These are phyloP conservation scores for Cytauxzoon felis DNA, from an alignment of 169 alveolate species.

Conservation along the genomic window DNA sequence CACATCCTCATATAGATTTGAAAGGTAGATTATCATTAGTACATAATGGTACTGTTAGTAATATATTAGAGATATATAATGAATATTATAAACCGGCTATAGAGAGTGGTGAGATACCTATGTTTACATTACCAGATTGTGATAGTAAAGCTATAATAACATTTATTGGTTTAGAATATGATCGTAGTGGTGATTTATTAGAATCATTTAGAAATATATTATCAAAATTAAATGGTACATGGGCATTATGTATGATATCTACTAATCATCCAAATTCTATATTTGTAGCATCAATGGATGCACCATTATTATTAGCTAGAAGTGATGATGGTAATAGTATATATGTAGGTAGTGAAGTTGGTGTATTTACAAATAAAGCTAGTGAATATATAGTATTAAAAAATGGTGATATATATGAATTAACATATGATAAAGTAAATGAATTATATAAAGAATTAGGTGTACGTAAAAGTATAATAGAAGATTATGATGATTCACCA, in stretches of 20 bases:
- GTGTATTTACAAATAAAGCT: conserved; percentile 89
- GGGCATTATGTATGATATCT: conserved; percentile 90
- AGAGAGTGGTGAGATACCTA: conserved; percentile 9
- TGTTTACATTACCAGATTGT: conserved; percentile 77
- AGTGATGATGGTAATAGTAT: conserved; percentile 74
- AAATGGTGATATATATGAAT: conserved; percentile 55
- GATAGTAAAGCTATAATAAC: conserved; percentile 97
- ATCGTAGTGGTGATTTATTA: conserved; percentile 74
- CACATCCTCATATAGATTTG: conserved; percentile 96
- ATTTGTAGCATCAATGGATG: conserved; percentile 89
- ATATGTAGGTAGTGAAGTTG: conserved; percentile 89
- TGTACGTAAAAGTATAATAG: conserved; percentile 31
- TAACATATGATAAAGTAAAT: conserved; percentile 45
- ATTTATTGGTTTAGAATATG: conserved; percentile 85
- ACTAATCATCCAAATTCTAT: conserved; percentile 83
- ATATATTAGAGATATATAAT: conserved; percentile 46
- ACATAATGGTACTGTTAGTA: conserved; percentile 91
- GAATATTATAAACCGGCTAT: conserved; percentile 13
- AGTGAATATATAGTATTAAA: conserved; percentile 81
- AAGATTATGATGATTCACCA: conserved; percentile 74
- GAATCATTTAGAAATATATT: conserved; percentile 84
- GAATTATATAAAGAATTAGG: conserved; percentile 38
- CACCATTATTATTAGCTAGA: conserved; percentile 88
- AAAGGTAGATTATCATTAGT: conserved; percentile 85
- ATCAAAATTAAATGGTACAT: conserved; percentile 89